Evolutionary conservation across 345 rosid species (phyloP), one percentile per base, ranked within the genome.

Genomic region (Salix brachista): DNA sequence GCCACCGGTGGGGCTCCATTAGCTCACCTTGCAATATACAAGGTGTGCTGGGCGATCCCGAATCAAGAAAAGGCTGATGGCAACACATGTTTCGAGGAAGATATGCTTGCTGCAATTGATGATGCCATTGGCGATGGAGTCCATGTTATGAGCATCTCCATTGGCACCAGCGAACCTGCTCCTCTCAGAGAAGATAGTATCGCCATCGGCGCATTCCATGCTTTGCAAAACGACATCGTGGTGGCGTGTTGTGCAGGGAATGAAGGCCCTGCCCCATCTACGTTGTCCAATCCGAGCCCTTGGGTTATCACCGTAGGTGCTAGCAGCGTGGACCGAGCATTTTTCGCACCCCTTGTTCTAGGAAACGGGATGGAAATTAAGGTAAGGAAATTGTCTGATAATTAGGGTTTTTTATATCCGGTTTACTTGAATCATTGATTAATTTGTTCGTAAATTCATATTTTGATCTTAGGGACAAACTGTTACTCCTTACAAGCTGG

Each of bases 261-360:
- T 70, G 32, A 19, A 1, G 99, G 99, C 0, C 99, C 99, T 14
- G 67, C 83, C 8, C 89, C 91, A 0, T 76, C 85, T 37, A 86
- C 92, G 4, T 73, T 91, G 68, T 87, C 96, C 0, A 95, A 95
- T 75, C 46, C 80, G 0, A 91, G 93, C 6, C 99, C 98, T 4
- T 93, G 99, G 98, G 67, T 90, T 25, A 86, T 90, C 21, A 95
- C 99, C 0, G 96, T 93, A 0, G 90, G 93, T 41, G 98, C 99
- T 70, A 91, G 94, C 81, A 84, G 85, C 75, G 25, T 95, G 34
- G 99, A 95, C 75, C 92, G 99, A 14, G 75, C 72, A 44, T 90
- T 90, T 61, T 12, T 73, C 0, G 86, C 84, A 0, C 86, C 89
- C 46, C 73, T 90, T 42, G 72, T 78, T 75, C 89, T 95, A 13